phyloP scores from a whole-genome alignment of 2,329 filamentous ascomycete genomes.

The Pyricularia sp. region DNA sequence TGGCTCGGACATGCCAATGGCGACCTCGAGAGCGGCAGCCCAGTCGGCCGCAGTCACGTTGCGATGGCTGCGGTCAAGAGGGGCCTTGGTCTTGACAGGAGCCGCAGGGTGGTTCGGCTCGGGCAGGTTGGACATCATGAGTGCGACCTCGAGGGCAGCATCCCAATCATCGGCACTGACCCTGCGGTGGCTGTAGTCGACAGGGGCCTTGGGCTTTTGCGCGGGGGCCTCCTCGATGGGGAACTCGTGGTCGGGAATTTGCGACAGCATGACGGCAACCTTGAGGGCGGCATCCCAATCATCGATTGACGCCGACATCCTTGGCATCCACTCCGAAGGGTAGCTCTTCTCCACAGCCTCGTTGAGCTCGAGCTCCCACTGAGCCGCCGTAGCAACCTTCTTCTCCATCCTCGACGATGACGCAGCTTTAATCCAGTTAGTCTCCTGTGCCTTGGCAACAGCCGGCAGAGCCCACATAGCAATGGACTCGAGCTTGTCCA shows the following conservation, averaged over 20 bases:
- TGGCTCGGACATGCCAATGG: slow-evolving; percentile 17
- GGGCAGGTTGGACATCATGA: background rate
- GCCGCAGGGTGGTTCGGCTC: background rate
- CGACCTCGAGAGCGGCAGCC: slow-evolving; percentile 19
- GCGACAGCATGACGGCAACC: background rate
- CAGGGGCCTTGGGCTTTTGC: background rate
- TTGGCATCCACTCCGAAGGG: background rate
- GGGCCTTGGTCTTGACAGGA: background rate
- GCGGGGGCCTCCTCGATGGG: background rate
- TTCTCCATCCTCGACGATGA: background rate
- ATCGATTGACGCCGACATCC: slow-evolving; percentile 3
- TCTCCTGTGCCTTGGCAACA: slow-evolving; percentile 4
- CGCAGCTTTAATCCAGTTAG: slow-evolving; percentile 16
- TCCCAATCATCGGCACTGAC: background rate
- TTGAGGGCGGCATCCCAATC: slow-evolving; percentile 1
- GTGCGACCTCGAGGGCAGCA: background rate
- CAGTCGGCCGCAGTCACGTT: slow-evolving; percentile 16
- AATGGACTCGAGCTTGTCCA: slow-evolving; percentile 14
- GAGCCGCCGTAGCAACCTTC: slow-evolving; percentile 12
- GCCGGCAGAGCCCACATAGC: slow-evolving; percentile 12
- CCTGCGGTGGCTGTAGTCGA: background rate
- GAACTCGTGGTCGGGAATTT: background rate
- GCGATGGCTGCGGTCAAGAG: background rate
- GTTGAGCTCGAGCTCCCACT: slow-evolving; percentile 24
- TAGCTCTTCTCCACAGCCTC: slow-evolving; percentile 12